Conservation (phyloP, 2,329 filamentous ascomycete genomes). For the Davidsoniella australis region DNA sequence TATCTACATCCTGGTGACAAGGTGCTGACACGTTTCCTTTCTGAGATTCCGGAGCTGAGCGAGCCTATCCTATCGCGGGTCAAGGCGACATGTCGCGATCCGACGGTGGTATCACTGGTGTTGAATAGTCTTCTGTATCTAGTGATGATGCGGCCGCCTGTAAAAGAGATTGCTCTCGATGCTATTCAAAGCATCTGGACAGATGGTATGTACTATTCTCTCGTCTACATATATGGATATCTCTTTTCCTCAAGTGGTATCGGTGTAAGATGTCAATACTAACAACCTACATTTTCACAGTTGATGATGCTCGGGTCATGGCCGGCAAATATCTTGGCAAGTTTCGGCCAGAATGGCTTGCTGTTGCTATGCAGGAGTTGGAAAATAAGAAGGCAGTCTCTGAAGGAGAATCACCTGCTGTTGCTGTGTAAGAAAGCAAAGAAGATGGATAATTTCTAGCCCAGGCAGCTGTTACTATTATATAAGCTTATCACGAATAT, state of each 20-base stretch:
- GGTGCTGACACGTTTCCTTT: slow-evolving; percentile 74
- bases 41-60: slow-evolving; percentile 73
- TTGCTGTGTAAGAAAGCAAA: not conserved
- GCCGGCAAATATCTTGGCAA: slow-evolving; percentile 45
- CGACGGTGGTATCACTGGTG: slow-evolving; percentile 44
- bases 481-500: no score
- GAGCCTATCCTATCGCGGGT: slow-evolving; percentile 55
- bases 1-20: slow-evolving; percentile 89
- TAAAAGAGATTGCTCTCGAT: slow-evolving; percentile 44
- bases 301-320: slow-evolving; percentile 45
- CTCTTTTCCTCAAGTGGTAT: not conserved
- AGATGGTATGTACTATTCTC: slow-evolving; percentile 35
- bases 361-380: slow-evolving; percentile 13
- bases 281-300: slow-evolving; percentile 19
- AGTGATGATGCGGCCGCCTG: slow-evolving; percentile 50
- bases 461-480: no score
- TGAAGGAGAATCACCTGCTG: not conserved
- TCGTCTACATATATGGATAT: not conserved
- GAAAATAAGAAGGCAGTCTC: slow-evolving; percentile 2
- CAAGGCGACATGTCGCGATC: slow-evolving; percentile 47
- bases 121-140: slow-evolving; percentile 49
- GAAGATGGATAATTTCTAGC: no score
- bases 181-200: slow-evolving; percentile 50
- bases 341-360: slow-evolving; percentile 39
- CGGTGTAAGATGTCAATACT: not conserved